Conservation (phyloP, 2,329 filamentous ascomycete species). For the Bipolaris cookei region DNA sequence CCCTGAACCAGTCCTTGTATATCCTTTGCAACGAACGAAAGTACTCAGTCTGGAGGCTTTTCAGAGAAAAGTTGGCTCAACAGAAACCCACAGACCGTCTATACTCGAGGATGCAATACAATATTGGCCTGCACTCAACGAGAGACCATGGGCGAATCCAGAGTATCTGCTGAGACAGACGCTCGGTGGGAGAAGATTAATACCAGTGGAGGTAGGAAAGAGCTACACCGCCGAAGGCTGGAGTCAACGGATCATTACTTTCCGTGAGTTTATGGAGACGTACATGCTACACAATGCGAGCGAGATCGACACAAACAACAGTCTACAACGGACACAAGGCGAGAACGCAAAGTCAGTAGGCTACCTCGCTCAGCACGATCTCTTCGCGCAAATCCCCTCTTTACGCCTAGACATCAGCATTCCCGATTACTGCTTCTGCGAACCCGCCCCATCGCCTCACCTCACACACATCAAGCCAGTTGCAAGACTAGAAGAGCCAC, state of each 20-base stretch:
- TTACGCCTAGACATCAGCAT: conserved; percentile 76
- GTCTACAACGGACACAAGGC: neutral
- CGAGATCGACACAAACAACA: too few species aligned
- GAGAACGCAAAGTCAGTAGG: conserved; percentile 55
- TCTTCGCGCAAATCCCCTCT: conserved; percentile 80
- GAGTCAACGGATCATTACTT: conserved; percentile 81
- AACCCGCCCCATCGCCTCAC: conserved; percentile 52
- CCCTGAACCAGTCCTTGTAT: conserved; percentile 17
- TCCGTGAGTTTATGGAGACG: conserved; percentile 70
- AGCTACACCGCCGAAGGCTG: conserved; percentile 87
- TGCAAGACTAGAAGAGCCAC: conserved; percentile 59
- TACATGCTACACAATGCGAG: conserved; percentile 58
- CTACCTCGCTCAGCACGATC: conserved; percentile 91
- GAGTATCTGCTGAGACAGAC: conserved; percentile 77
- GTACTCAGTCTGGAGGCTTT: conserved; percentile 35
- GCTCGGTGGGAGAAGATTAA: conserved; percentile 75
- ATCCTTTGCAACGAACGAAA: conserved; percentile 30
- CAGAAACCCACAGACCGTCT: conserved; percentile 58
- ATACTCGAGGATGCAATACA: conserved; percentile 70
- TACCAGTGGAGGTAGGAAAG: conserved; percentile 84
- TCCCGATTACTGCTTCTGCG: conserved; percentile 84
- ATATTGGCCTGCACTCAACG: conserved; percentile 79
- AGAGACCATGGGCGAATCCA: conserved; percentile 73
- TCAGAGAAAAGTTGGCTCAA: conserved; percentile 34
- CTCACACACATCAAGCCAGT: conserved; percentile 24